Percentiles rank a stretch among this genome's conserved stretches.
Evolutionary conservation across 1,284 basidiomycete species (phyloP).

Genomic region (Puccinia brachypodii): DNA sequence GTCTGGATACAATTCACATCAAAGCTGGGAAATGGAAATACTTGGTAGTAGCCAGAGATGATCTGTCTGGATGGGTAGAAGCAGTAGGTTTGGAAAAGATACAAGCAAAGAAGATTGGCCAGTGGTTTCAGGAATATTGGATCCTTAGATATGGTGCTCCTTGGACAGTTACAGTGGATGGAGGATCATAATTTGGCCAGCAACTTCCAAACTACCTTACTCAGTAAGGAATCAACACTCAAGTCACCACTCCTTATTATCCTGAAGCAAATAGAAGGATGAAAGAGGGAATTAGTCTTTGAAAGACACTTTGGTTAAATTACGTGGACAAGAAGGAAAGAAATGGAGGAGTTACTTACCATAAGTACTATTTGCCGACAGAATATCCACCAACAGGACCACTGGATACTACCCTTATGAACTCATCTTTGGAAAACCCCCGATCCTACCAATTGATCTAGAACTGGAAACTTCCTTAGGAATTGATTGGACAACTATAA

Average conservation of each 20-base stretch:
- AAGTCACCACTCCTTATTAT: neutral
- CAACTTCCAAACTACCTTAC: neutral
- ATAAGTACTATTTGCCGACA: neutral
- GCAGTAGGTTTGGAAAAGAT: neutral
- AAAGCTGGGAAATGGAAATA: conserved; percentile 4
- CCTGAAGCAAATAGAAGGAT: neutral
- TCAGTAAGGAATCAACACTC: neutral
- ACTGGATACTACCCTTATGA: neutral
- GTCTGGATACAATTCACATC: neutral
- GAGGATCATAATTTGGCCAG: neutral
- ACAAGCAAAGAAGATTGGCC: neutral
- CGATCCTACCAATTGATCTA: conserved; percentile 10
- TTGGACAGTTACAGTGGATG: neutral
- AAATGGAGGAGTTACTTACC: conserved; percentile 16
- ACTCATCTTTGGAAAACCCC: conserved; percentile 7
- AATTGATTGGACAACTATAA: neutral
- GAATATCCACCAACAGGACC: neutral
- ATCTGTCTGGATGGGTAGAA: neutral
- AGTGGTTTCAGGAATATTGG: neutral
- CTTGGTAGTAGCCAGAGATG: neutral
- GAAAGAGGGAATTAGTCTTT: neutral
- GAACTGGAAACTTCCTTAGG: conserved; percentile 11
- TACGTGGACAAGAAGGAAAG: neutral
- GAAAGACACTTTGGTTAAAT: neutral
- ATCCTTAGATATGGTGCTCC: neutral